Evolutionary conservation across 768 basidiomycete species (phyloP).

Genomic region (Dentipellis sp.): DNA sequence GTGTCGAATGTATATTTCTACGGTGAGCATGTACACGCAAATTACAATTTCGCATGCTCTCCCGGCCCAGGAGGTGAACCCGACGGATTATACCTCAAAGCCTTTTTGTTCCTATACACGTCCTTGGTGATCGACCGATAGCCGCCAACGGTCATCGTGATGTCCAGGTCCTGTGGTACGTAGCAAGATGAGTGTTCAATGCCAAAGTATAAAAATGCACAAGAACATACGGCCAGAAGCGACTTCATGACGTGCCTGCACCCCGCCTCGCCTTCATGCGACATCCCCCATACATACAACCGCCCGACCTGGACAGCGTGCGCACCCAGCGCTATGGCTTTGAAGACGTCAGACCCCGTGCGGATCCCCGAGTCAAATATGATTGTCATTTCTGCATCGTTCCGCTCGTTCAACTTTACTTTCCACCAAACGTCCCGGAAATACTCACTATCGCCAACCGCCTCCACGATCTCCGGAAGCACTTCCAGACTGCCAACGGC

Average conservation of each 20-base stretch:
- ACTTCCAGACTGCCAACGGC: constrained; percentile 41
- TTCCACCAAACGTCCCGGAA: constrained; percentile 44
- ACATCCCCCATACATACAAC: constrained; percentile 43
- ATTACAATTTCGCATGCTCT: constrained; percentile 26
- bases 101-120: constrained; percentile 23
- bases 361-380: constrained; percentile 45
- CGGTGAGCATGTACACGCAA: neutral
- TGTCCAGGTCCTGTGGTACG: constrained; percentile 27
- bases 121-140: constrained; percentile 26
- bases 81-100: constrained; percentile 24
- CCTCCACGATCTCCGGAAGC: constrained; percentile 40
- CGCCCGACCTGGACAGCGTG: constrained; percentile 43
- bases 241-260: constrained; percentile 47
- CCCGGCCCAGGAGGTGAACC: constrained; percentile 20
- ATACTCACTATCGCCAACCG: constrained; percentile 41
- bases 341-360: constrained; percentile 43
- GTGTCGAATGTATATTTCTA: too few species aligned
- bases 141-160: constrained; percentile 33
- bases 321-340: constrained; percentile 47
- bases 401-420: constrained; percentile 28
- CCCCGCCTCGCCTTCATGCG: constrained; percentile 42
- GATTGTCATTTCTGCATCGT: constrained; percentile 33
- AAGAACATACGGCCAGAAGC: constrained; percentile 30
- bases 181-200: neutral
- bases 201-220: neutral